A percentile compares a stretch with the other conserved stretches of the same genome.
Evolutionary conservation across 495 filamentous ascomycete genomes (phyloP).

Genomic region (Aspergillus sclerotioniger): DNA sequence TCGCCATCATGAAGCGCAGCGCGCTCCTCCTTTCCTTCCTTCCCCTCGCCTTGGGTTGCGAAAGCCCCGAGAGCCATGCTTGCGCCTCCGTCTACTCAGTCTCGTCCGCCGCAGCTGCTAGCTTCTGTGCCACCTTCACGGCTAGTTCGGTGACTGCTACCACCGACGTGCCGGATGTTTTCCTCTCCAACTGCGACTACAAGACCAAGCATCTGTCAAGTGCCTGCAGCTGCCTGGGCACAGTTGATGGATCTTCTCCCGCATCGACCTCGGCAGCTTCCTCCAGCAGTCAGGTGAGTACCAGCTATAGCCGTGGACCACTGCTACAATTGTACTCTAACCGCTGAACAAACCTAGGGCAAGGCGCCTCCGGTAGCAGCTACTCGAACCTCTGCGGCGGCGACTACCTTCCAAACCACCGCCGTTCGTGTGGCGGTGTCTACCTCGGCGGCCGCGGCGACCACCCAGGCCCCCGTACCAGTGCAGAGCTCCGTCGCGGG

Average conservation of each 20-base stretch:
- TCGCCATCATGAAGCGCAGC: slow-evolving; percentile 31
- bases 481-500: slow-evolving; percentile 8
- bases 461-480: slow-evolving; percentile 9
- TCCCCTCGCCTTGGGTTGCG: slow-evolving; percentile 29
- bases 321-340: background rate
- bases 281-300: slow-evolving; percentile 1
- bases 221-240: slow-evolving; percentile 32
- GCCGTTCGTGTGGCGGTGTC: background rate
- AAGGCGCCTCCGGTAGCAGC: slow-evolving; percentile 7
- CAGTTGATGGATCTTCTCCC: slow-evolving; percentile 10
- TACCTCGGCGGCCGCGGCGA: slow-evolving; percentile 7
- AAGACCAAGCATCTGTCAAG: slow-evolving; percentile 29
- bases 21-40: slow-evolving; percentile 30
- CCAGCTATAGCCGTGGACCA: background rate
- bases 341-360: background rate
- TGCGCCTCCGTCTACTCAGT: slow-evolving; percentile 32
- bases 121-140: slow-evolving; percentile 33
- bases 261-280: slow-evolving; percentile 2
- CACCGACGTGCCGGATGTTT: slow-evolving; percentile 22
- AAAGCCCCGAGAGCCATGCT: slow-evolving; percentile 27
- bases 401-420: slow-evolving; percentile 9
- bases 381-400: slow-evolving; percentile 11
- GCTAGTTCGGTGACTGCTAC: slow-evolving; percentile 27
- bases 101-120: slow-evolving; percentile 24
- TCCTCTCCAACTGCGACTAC: slow-evolving; percentile 26